Conservation (phyloP, 768 basidiomycete species). For the Auriscalpium vulgare region DNA sequence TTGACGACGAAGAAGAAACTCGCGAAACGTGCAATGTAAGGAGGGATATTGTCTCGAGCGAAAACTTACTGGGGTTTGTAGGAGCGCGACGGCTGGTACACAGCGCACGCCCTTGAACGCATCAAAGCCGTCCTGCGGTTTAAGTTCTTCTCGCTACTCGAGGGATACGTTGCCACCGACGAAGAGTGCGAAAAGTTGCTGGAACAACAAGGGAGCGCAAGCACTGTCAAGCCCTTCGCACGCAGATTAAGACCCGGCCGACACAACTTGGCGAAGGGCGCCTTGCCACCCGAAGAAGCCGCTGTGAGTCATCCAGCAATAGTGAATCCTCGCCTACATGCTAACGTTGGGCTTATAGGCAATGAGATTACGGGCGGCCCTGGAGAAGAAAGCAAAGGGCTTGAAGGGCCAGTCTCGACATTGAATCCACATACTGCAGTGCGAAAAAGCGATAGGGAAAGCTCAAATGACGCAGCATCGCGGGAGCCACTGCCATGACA, state of each 20-base stretch:
- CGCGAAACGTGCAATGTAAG: slow-evolving; percentile 71
- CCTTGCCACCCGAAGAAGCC: slow-evolving; percentile 73
- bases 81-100: slow-evolving; percentile 91
- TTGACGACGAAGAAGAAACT: slow-evolving; percentile 62
- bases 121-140: slow-evolving; percentile 81
- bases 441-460: too few relatives aligned
- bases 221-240: slow-evolving; percentile 31
- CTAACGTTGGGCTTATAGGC: slow-evolving; percentile 35
- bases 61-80: slow-evolving; percentile 18
- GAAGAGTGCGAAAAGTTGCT: slow-evolving; percentile 68
- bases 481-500: too few relatives aligned
- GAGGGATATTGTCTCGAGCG: slow-evolving; percentile 4
- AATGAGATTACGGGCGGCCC: slow-evolving; percentile 53
- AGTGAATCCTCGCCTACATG: neutral
- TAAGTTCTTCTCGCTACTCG: slow-evolving; percentile 75
- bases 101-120: slow-evolving; percentile 62
- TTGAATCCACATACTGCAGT: too few relatives aligned
- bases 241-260: slow-evolving; percentile 59
- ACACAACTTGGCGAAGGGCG: slow-evolving; percentile 87
- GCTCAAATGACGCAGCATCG: too few relatives aligned
- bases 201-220: slow-evolving; percentile 25
- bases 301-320: slow-evolving; percentile 42
- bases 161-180: slow-evolving; percentile 64
- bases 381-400: slow-evolving; percentile 10
- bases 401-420: neutral